Evolutionary conservation across 306 rosid genomes (phyloP), one percentile per base, ranked within the genome.

Genomic region (Lotus japonicus): DNA sequence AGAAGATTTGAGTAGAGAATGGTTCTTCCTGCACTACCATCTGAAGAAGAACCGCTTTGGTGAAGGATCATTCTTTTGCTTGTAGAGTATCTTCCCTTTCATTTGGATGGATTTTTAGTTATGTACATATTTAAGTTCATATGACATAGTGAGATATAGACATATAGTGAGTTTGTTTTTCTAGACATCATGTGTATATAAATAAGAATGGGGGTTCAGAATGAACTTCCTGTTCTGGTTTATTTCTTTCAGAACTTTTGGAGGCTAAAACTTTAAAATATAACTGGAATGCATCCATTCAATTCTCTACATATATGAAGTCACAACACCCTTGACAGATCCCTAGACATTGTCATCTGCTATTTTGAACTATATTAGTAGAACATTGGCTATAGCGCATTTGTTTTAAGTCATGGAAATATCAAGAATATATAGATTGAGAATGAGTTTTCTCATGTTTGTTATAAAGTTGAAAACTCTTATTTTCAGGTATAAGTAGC

Each of bases 171-270:
- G 71, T 55, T 74, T 73, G 67, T 55, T 57, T 68, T 55, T 23
- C 58, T 60, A 68, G 39, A 48, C 43, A 46, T 44, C 53, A 4
- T 48, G 23, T 73, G 83, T 73, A 56, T 31, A 68, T 55, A 52
- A 61, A 48, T 66, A 65, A 79, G 77, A 79, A 68, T 9, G n/a
- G 58, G 26, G 62, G 58, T 79, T 79, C 65, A 38, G 56, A 50
- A 74, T 79, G 77, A 63, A 26, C 72, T 56, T 64, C 72, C 44
- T 68, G 50, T 68, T 53, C 42, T 44, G 64, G 38, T 55, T 48
- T 73, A 36, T 45, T 67, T 55, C 59, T 62, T 74, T 68, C n/a
- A 67, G 50, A 65, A 64, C 58, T 31, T 31, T 31, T 31, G 36
- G 7, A 31, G 7, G 36, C 7, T 31, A 6, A 31, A 31, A 31